A percentile compares a stretch with the other conserved stretches of the same genome.
phyloP scores from a whole-genome alignment of 2,329 filamentous ascomycete species.

The Acephala macrosclerotiorum region DNA sequence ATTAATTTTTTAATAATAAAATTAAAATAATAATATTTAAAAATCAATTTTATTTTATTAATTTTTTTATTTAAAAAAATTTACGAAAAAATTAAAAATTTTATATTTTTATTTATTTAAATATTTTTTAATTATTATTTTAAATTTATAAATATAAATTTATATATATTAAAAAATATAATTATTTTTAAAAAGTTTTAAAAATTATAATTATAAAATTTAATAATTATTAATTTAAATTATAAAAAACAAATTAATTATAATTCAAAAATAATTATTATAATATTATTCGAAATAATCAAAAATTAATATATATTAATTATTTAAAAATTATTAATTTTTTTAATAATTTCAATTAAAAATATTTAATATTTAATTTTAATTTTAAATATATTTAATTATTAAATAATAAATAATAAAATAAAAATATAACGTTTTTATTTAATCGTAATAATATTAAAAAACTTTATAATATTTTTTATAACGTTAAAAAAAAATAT shows the following conservation, averaged over 20 bases:
- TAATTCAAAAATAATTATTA: slow-evolving; percentile 26
- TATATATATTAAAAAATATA: slow-evolving; percentile 16
- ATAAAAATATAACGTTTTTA: no score
- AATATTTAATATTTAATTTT: slow-evolving; percentile 22
- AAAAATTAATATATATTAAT: slow-evolving; percentile 22
- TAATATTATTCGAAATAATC: slow-evolving; percentile 25
- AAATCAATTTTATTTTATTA: slow-evolving; percentile 20
- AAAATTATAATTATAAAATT: slow-evolving; percentile 1
- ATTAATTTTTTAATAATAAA: slow-evolving; percentile 22
- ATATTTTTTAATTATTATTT: slow-evolving; percentile 22
- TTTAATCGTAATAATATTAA: no score
- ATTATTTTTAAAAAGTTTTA: slow-evolving; percentile 25
- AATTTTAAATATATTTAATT: slow-evolving; percentile 23
- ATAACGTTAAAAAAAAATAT: no score
- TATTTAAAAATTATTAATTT: slow-evolving; percentile 26
- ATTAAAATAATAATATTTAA: slow-evolving; percentile 3
- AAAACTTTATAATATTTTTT: no score
- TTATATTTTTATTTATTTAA: slow-evolving; percentile 22
- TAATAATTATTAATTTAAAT: slow-evolving; percentile 8
- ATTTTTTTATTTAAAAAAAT: slow-evolving; percentile 21
- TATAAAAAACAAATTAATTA: slow-evolving; percentile 23
- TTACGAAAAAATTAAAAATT: slow-evolving; percentile 16
- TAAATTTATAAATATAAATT: slow-evolving; percentile 21
- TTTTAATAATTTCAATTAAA: slow-evolving; percentile 26
- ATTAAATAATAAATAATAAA: slow-evolving; percentile 27